Evolutionary conservation across 305 asterid species (phyloP), one percentile per base, ranked within the genome.

Genomic region (Rubia balearica): DNA sequence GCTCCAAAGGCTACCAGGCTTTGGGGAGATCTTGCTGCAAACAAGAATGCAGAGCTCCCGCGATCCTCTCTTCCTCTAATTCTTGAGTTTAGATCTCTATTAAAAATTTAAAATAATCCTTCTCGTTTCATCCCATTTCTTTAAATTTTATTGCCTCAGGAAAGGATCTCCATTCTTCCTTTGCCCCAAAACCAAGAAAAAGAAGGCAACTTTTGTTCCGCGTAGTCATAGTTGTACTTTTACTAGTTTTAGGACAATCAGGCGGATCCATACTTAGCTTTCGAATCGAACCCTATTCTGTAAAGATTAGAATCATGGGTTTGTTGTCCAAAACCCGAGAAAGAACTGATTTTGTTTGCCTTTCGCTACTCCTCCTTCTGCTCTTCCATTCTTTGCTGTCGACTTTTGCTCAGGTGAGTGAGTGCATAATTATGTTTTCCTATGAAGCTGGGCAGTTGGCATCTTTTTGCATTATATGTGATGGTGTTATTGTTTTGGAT

Each of bases 371-470:
- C 41, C 70, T 71, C 71, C 62, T 83, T 65, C 63, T 88, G 69
- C 75, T 81, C 56, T 61, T 79, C n/a, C 61, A 65, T 51, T 71
- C 75, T 51, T 69, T 76, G 27, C 38, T 73, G 45, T 79, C 87
- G 67, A 80, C 85, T 62, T 81, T 75, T 22, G 85, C 96, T 46
- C 84, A 81, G 90, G 96, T 86, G 77, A 49, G 48, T 89, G 77
- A 53, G 40, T 60, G 46, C 57, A 12, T 1, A 6, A 61, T 33
- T 53, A 24, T 7, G 7, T 27, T 3, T 11, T 14, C 24, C 10
- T 24, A 45, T 8, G 19, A 61, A 16, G 40, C 17, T 61, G 51
- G 49, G 30, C 48, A n/a, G 30, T 3, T 30, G 6, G 49, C 6
- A 33, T 68, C 8, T 45, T 77, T 30, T 19, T 59, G 36, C 1